Evolutionary conservation across 176 grass and related monocot genomes (phyloP).

Genomic region (Oryza punctata): DNA sequence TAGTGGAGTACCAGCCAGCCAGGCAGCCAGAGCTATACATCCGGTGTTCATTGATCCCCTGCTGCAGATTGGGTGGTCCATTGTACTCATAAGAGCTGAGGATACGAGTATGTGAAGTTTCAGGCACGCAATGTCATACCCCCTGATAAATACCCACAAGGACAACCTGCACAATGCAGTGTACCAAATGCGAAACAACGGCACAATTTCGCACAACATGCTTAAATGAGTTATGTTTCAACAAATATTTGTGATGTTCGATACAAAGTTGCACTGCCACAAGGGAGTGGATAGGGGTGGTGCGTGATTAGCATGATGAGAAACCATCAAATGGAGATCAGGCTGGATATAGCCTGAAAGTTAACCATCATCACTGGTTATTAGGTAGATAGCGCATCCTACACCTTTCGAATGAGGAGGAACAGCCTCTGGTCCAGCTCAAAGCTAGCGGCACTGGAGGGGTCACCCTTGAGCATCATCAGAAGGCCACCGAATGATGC

Average conservation of each 20-base stretch:
- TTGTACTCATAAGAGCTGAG: neutral
- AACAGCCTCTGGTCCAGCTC: constrained; percentile 68
- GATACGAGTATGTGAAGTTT: constrained; percentile 1
- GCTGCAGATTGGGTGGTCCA: constrained; percentile 44
- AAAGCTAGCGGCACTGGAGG: constrained; percentile 42
- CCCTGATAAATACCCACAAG: neutral
- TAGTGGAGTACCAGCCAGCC: neutral
- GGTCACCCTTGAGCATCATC: constrained; percentile 59
- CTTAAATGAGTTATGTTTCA: neutral
- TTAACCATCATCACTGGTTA: neutral
- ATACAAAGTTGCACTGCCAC: neutral
- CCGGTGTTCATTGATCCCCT: constrained; percentile 4
- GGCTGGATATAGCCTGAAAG: neutral
- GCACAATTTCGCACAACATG: neutral
- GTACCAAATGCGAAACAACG: neutral
- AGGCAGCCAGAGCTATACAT: constrained; percentile 25
- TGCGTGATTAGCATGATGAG: neutral
- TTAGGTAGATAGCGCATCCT: neutral
- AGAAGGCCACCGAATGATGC: constrained; percentile 66
- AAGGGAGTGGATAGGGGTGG: neutral
- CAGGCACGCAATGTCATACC: neutral
- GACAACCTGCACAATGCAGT: neutral
- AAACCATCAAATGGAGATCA: neutral
- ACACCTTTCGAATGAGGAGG: constrained; percentile 61
- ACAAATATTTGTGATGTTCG: neutral